Percentiles rank a stretch among this genome's conserved stretches.
These are phyloP conservation scores for Nicotiana sylvestris DNA, from an alignment of 257 asterid genomes.

Conservation along the genomic window DNA sequence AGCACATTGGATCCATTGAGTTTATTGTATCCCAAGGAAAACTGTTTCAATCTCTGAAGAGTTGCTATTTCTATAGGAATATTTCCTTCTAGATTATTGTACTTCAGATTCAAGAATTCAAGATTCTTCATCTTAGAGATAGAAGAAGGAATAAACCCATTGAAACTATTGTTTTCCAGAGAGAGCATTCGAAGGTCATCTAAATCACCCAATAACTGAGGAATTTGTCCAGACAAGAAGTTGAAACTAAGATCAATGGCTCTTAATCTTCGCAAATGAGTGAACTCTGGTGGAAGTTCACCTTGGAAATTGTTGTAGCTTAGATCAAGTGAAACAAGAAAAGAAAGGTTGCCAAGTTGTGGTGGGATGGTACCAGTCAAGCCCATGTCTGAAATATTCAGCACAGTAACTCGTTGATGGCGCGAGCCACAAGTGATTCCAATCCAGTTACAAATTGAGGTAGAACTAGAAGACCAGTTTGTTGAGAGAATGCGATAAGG, in stretches of 20 bases:
- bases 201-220: too few species aligned
- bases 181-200: too few species aligned
- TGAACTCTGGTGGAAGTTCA: constrained; percentile 19
- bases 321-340: constrained; percentile 27
- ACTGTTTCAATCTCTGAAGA: too few species aligned
- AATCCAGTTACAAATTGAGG: constrained; percentile 21
- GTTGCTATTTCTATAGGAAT: too few species aligned
- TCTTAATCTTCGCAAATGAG: not conserved
- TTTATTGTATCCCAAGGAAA: not conserved
- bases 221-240: too few species aligned
- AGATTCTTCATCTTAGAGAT: too few species aligned
- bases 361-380: constrained; percentile 26
- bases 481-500: constrained; percentile 1
- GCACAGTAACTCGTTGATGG: constrained; percentile 20
- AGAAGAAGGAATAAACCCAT: too few species aligned
- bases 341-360: constrained; percentile 31
- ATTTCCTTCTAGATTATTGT: too few species aligned
- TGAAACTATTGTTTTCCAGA: too few species aligned
- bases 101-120: too few species aligned
- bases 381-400: constrained; percentile 21
- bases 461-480: constrained; percentile 17
- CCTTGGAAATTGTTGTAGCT: constrained; percentile 19
- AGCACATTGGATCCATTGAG: not conserved
- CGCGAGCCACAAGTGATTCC: constrained; percentile 27
- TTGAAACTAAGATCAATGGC: not conserved